Base-by-base conservation (phyloP, 2,329 filamentous ascomycete species). In the Colletotrichum graminicola region DNA sequence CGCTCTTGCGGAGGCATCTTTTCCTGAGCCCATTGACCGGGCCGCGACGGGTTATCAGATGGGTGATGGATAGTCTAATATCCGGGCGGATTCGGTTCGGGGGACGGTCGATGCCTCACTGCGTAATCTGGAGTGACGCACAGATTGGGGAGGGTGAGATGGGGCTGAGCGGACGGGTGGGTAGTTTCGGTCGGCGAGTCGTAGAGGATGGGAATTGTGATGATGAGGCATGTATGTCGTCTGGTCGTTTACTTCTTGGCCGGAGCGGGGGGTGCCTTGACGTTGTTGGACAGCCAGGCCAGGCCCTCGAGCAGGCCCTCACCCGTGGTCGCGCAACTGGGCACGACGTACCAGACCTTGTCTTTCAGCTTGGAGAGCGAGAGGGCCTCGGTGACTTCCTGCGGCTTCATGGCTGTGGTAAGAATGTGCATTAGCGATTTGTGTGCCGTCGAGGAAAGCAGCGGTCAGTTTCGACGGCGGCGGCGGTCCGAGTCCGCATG, bases 321-420 rank as follows among this genome's bases (percentile, higher is more conserved):
- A 71, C 93, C 93, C 23, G 92, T 92, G 39, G 92, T 95, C 65
- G 93, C 93, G 79, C 93, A 94, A 82, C 92, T 94, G 62, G 93
- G 93, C 77, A 93, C 92, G 73, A 95, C 93, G 80, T 92, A 94
- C 93, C 92, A 95, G 79, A 94, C 88, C 86, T 93, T 93, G 80
- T 95, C 92, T 83, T 93, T 94, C 76, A 95, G 86, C 79, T 93
- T 92, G 76, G 87, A 89, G 74, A 95, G 88, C 81, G 94, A 88
- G 60, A 96, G 89, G 61, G 90, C 89, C 75, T 94, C 91, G 75
- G 92, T 95, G 73, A 96, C 90, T 82, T 95, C 92, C 79, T 93
- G 88, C 10, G 93, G 92, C 78, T 88, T 93, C 91, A 95, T 90
- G 75, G 93, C 93, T 94, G 76, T 63, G n/a, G 7, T 21, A 18